A percentile compares a stretch with the other conserved stretches of the same genome.
These are phyloP conservation scores for Zymoseptoria ardabiliae DNA, from an alignment of 2,329 filamentous ascomycete species.

Conservation along the genomic window DNA sequence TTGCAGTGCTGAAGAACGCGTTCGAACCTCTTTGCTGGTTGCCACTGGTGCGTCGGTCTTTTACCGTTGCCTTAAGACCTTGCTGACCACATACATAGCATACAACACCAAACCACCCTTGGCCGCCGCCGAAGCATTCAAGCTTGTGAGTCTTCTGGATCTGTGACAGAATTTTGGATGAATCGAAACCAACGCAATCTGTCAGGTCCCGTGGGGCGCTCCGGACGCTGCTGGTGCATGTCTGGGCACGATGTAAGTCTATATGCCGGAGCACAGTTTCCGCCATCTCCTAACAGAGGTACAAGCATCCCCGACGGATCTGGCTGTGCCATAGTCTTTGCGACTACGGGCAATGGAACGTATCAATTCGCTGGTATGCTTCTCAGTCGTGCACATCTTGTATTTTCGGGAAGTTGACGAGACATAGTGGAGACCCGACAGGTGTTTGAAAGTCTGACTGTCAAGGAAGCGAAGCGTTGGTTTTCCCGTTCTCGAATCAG, in stretches of 20 bases:
- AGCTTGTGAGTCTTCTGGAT: background rate
- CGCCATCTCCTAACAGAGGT: background rate
- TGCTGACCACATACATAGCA: background rate
- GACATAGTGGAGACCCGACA: conserved; percentile 8
- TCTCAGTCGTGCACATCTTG: background rate
- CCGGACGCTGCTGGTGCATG: conserved; percentile 8
- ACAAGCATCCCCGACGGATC: conserved; percentile 10
- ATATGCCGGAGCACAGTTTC: background rate
- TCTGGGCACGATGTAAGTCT: conserved; percentile 4
- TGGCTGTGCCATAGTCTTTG: conserved; percentile 9
- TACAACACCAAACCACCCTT: conserved; percentile 6
- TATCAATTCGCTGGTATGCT: conserved; percentile 8
- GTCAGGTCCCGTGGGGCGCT: conserved; percentile 11
- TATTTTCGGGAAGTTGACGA: background rate
- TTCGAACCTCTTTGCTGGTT: conserved; percentile 1
- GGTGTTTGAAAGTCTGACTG: conserved; percentile 8
- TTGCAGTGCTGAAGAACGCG: background rate
- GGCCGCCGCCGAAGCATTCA: conserved; percentile 3
- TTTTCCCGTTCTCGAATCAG: background rate
- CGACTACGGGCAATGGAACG: conserved; percentile 13
- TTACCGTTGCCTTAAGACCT: background rate
- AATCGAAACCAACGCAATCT: background rate
- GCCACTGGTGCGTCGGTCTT: background rate
- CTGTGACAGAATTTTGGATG: too few relatives aligned
- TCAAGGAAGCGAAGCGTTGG: background rate